A percentile compares a stretch with the other conserved stretches of the same genome.
Conservation (phyloP, 2,329 filamentous ascomycete genomes). For the Hypoxylon sp. region DNA sequence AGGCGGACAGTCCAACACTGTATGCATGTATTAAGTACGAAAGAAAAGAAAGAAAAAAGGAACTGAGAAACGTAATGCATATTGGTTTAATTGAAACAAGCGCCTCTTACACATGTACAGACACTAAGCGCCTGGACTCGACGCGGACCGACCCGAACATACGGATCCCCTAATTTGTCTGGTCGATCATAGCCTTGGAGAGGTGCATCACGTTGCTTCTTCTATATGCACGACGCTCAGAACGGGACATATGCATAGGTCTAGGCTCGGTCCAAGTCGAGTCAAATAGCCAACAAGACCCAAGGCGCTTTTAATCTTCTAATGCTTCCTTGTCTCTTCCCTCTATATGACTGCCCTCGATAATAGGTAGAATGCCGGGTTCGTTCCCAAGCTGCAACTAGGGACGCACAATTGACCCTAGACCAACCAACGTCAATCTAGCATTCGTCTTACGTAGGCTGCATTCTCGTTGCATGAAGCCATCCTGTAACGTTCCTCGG, state of each 20-base stretch:
- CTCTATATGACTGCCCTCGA: not conserved
- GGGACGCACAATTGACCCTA: not conserved
- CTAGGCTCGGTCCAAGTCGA: not conserved
- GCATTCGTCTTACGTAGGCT: conserved; percentile 16
- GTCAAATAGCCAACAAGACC: not conserved
- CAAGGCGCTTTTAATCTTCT: not conserved
- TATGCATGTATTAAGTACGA: not conserved
- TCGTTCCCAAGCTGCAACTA: not conserved
- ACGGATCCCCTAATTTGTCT: conserved; percentile 24
- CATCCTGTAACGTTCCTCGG: not conserved
- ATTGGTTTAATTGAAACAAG: conserved; percentile 27
- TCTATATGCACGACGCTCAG: conserved; percentile 24
- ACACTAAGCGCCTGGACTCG: conserved; percentile 9
- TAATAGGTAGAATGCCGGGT: not conserved
- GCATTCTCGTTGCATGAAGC: conserved; percentile 5
- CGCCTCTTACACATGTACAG: conserved; percentile 1
- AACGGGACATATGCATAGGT: conserved; percentile 14
- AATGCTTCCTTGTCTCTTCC: no score
- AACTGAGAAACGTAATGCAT: not conserved
- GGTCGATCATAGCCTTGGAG: conserved; percentile 22
- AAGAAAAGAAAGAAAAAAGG: not conserved
- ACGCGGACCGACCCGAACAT: conserved; percentile 35
- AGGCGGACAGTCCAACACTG: not conserved
- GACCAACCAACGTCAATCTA: conserved; percentile 7
- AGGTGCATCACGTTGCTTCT: conserved; percentile 18